Base-by-base conservation (phyloP, 2,329 filamentous ascomycete species). In the Trichophaea hybrida region DNA sequence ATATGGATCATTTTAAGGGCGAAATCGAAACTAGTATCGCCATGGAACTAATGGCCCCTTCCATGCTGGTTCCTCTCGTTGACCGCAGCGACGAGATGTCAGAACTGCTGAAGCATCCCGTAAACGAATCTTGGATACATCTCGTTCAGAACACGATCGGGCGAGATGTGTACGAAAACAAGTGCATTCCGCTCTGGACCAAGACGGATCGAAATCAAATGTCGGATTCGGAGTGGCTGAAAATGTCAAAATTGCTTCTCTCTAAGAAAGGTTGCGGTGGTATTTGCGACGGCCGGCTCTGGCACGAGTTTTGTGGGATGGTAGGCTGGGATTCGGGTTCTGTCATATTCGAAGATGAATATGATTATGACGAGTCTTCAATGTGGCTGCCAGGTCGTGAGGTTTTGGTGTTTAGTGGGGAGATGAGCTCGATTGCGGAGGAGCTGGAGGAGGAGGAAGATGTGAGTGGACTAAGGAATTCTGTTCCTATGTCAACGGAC, bases 291-390 rank as follows among this genome's bases (percentile, higher is more conserved):
- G 48, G 46, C n/a, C 59, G 59, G 48, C 58, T 66, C 48, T 66
- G 64, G 64, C 55, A 61, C 12, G 64, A 63, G 51, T 66, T 66
- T 31, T 66, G 64, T 32, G 61, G 57, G 6, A 64, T 66, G 60
- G 64, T 66, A 34, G 64, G 64, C 7, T 66, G 63, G 60, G 59
- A 59, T 15, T n/a, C 17, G 10, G 17, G 44, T 24, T 12, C 44
- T 24, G 24, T 24, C 2, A 12, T 17, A 17, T 17, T 49, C 17
- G 10, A 43, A 12, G 38, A 15, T 43, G 38, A 43, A 4, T 1
- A 15, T 2, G n/a, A 15, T 10, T 10, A 43, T 15, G 44, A 49
- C 1, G 44, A 24, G 44, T 8, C 8, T 24, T 8, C 8, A 13
- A 44, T 58, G 35, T 35, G 17, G 17, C 59, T 48, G 15, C 48